Evolutionary conservation across 805 yeast species (phyloP).

Genomic region (Wickerhamomyces subpelliculosus): DNA sequence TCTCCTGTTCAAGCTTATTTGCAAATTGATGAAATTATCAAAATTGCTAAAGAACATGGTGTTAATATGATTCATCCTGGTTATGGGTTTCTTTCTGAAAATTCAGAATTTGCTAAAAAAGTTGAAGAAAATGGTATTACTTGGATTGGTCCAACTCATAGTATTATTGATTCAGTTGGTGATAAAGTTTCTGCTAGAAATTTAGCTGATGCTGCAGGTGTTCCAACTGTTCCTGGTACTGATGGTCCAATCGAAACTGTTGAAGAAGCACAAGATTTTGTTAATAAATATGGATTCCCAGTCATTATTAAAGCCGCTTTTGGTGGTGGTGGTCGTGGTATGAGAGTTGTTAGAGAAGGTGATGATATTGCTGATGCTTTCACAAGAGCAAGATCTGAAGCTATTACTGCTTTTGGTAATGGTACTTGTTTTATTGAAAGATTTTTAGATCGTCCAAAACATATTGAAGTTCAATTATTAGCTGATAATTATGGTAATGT

Average conservation of each 20-base stretch:
- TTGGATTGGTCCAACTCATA: slow-evolving; percentile 92
- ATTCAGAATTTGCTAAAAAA: slow-evolving; percentile 87
- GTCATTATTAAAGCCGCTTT: slow-evolving; percentile 98
- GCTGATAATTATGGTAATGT: slow-evolving; percentile 95
- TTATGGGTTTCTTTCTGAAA: slow-evolving; percentile 85
- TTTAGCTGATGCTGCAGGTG: slow-evolving; percentile 73
- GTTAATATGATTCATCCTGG: slow-evolving; percentile 93
- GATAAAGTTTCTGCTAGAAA: slow-evolving; percentile 94
- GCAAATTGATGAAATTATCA: slow-evolving; percentile 90
- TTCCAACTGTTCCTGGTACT: slow-evolving; percentile 96
- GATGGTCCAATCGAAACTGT: slow-evolving; percentile 89
- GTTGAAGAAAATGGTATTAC: slow-evolving; percentile 87
- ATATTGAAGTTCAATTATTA: slow-evolving; percentile 92
- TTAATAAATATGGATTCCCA: slow-evolving; percentile 81
- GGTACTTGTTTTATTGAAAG: slow-evolving; percentile 98
- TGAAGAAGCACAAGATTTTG: slow-evolving; percentile 75
- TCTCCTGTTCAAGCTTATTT: slow-evolving; percentile 95
- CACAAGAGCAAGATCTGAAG: slow-evolving; percentile 89
- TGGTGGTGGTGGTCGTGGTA: slow-evolving; percentile 99
- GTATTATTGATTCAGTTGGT: slow-evolving; percentile 90
- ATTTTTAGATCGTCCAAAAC: slow-evolving; percentile 91
- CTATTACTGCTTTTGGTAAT: slow-evolving; percentile 92
- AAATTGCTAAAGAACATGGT: slow-evolving; percentile 68
- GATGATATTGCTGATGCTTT: slow-evolving; percentile 90
- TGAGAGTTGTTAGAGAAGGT: slow-evolving; percentile 97